phyloP scores from a whole-genome alignment of 2,329 filamentous ascomycete species.

The Aspergillus aculeatus region DNA sequence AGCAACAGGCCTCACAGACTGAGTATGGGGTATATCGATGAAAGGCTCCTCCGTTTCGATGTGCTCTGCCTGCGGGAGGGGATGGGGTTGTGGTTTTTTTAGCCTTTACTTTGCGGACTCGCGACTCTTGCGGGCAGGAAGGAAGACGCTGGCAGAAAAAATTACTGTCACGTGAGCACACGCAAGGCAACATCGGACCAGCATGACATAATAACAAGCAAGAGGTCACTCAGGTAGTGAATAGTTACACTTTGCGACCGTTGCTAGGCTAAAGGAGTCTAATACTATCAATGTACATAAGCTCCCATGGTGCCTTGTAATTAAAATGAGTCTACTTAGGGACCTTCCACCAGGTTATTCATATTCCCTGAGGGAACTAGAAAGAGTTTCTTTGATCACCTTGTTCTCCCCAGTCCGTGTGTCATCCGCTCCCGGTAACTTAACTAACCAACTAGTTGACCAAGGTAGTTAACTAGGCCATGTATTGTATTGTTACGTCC shows the following conservation, averaged over 20 bases:
- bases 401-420: background rate
- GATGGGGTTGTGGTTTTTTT: conserved; percentile 13
- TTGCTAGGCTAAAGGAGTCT: background rate
- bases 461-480: background rate
- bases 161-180: conserved; percentile 20
- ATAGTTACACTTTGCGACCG: background rate
- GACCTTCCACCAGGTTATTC: background rate
- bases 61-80: conserved; percentile 14
- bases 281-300: background rate
- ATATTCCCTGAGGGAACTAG: background rate
- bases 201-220: conserved; percentile 2
- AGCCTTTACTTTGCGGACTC: conserved; percentile 14
- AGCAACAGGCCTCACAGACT: conserved; percentile 7
- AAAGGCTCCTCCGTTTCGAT: conserved; percentile 11
- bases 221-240: background rate
- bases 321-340: background rate
- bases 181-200: conserved; percentile 17
- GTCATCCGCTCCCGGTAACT: background rate
- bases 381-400: background rate
- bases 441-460: too few relatives aligned
- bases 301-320: background rate
- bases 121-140: conserved; percentile 18
- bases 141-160: conserved; percentile 17
- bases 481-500: background rate
- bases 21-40: conserved; percentile 1